Evolutionary conservation across 2,329 filamentous ascomycete genomes (phyloP).

Genomic region (Samsoniella hepiali): DNA sequence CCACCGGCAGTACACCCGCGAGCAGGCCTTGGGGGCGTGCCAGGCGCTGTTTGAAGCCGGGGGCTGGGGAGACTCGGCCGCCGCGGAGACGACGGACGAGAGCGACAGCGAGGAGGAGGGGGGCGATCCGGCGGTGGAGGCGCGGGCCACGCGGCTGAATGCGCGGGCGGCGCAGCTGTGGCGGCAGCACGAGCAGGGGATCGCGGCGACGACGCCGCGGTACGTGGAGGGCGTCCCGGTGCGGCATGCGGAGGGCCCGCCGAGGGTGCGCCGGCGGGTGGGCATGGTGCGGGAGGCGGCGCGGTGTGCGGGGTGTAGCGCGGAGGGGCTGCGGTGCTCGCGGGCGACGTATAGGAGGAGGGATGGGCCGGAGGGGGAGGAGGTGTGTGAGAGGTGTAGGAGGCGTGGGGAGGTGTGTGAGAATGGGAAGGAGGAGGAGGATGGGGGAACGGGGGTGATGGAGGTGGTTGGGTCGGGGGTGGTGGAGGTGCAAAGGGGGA

Average conservation of each 20-base stretch:
- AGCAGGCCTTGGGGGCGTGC: not conserved
- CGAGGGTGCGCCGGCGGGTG: slow-evolving; percentile 17
- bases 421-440: not conserved
- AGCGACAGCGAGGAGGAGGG: not conserved
- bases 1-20: not conserved
- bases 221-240: slow-evolving; percentile 31
- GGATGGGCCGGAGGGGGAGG: not conserved
- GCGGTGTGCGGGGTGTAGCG: slow-evolving; percentile 27
- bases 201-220: slow-evolving; percentile 16
- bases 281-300: not conserved
- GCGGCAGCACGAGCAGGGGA: slow-evolving; percentile 15
- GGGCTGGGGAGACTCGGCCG: not conserved
- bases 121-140: not conserved
- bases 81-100: not conserved
- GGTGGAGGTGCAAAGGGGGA: not conserved
- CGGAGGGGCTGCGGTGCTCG: slow-evolving; percentile 26
- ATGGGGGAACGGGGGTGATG: not conserved
- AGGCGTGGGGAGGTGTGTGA: not conserved
- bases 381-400: not conserved
- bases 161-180: slow-evolving; percentile 18
- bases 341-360: slow-evolving; percentile 9
- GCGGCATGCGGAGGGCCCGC: slow-evolving; percentile 22
- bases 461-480: slow-evolving; percentile 8
- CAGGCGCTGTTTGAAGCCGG: not conserved
- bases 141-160: slow-evolving; percentile 16